phyloP scores from a whole-genome alignment of 2,329 filamentous ascomycete genomes.

The Talaromyces islandicus region DNA sequence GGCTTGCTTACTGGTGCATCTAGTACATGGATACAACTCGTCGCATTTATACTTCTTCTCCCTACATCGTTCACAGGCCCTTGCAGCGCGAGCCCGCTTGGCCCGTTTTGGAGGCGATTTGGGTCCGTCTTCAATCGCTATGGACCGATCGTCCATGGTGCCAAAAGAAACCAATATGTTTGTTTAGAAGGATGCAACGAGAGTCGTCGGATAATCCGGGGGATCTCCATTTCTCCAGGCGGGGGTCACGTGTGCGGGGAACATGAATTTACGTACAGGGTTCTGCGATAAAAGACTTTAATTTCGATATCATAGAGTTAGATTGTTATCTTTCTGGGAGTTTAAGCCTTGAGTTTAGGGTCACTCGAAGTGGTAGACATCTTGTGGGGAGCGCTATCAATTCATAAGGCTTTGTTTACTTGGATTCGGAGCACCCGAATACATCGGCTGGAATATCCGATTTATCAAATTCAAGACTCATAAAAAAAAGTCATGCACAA shows the following conservation, averaged over 20 bases:
- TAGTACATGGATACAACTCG: slow-evolving; percentile 39
- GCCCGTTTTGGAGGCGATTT: background rate
- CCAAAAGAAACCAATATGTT: background rate
- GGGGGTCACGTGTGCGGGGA: background rate
- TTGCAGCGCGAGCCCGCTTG: slow-evolving; percentile 38
- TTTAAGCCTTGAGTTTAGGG: no score
- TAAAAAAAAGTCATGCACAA: background rate
- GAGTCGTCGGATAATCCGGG: background rate
- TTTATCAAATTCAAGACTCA: background rate
- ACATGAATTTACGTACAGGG: background rate
- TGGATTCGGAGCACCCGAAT: background rate
- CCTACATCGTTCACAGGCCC: slow-evolving; percentile 43
- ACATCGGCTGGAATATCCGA: background rate
- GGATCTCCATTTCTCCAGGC: background rate
- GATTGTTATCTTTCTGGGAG: no score
- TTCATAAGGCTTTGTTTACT: background rate
- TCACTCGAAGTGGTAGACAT: background rate
- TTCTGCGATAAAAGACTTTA: background rate
- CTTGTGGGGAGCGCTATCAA: no score
- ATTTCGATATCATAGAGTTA: no score
- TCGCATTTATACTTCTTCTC: slow-evolving; percentile 47
- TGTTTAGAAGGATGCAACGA: background rate
- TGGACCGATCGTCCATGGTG: background rate
- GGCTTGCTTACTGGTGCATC: slow-evolving; percentile 36
- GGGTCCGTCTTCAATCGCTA: background rate